Evolutionary conservation across 306 rosid species (phyloP), one percentile per base, ranked within the genome.

Genomic region (Rosa rugosa): DNA sequence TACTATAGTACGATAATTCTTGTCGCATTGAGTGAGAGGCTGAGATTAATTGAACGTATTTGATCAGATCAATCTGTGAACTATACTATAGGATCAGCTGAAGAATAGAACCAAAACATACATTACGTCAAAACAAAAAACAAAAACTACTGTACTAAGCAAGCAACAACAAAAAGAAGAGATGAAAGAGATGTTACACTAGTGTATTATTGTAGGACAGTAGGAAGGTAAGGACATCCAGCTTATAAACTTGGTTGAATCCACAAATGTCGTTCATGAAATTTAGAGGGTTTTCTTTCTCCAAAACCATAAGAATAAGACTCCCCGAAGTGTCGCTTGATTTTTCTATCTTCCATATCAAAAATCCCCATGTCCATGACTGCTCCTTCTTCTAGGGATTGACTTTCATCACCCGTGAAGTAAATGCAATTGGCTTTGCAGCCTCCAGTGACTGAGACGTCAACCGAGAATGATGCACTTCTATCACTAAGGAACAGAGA

Each of bases 391-490:
- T 57, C 64, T 57, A 22, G 31, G 14, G 12, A 23, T n/a, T 3
- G 34, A 57, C 31, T 57, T 8, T 22, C 31, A 23, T 57, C 34
- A 8, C 22, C 27, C 5, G 34, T 57, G 34, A 59, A 59, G 65
- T 23, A 59, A 25, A 57, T 57, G 64, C 64, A 57, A 22, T 57
- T 57, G 64, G 64, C 59, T 57, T 57, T 57, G 64, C 64, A 59
- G 60, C 23, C 60, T 20, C 60, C 1, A 6, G 11, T 53, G 60
- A 20, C 60, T 6, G 60, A 53, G 60, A 53, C 60, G 23, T 53
- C 60, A 8, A 53, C 22, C 10, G 23, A 53, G 25, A 53, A 20
- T 53, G 60, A 53, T 53, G 60, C 60, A 53, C 23, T 53, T 53
- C 60, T 53, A 2, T 53, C 10, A 20, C 60, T 1, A 53, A 53